A percentile compares a stretch with the other conserved stretches of the same genome.
Conservation (phyloP, 139 green algal genomes). For the Picochlorum sp. region DNA sequence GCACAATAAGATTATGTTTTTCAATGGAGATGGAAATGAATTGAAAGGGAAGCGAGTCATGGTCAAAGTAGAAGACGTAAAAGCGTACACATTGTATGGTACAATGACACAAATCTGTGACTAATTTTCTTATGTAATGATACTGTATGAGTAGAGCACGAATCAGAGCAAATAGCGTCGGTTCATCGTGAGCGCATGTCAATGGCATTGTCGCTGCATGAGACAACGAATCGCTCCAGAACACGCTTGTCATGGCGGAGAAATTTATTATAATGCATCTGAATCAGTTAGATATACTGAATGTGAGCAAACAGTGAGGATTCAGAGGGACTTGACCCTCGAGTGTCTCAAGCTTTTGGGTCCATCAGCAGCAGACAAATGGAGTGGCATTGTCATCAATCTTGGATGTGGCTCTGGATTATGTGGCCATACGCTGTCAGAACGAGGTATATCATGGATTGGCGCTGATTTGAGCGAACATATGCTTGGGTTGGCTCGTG, state of each 20-base stretch:
- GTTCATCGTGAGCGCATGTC: too few relatives aligned
- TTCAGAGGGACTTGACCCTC: conserved; percentile 5
- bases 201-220: too few relatives aligned
- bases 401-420: conserved; percentile 92
- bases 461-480: conserved; percentile 74
- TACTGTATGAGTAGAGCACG: too few relatives aligned
- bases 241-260: too few relatives aligned
- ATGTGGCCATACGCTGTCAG: conserved; percentile 44
- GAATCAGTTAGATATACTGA: too few relatives aligned
- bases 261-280: too few relatives aligned
- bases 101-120: not conserved
- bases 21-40: conserved; percentile 55
- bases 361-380: too few relatives aligned
- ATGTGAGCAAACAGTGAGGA: not conserved
- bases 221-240: too few relatives aligned
- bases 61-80: conserved; percentile 54
- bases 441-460: conserved; percentile 71
- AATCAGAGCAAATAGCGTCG: too few relatives aligned
- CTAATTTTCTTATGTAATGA: too few relatives aligned
- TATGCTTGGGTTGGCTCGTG: conserved; percentile 51
- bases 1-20: conserved; percentile 93
- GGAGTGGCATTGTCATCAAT: conserved; percentile 49
- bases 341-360: conserved; percentile 4
- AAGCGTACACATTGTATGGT: conserved; percentile 62
- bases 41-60: conserved; percentile 62